These are phyloP conservation scores for Vaccinium darrowii DNA, from an alignment of 148 eudicot species.

Conservation along the genomic window DNA sequence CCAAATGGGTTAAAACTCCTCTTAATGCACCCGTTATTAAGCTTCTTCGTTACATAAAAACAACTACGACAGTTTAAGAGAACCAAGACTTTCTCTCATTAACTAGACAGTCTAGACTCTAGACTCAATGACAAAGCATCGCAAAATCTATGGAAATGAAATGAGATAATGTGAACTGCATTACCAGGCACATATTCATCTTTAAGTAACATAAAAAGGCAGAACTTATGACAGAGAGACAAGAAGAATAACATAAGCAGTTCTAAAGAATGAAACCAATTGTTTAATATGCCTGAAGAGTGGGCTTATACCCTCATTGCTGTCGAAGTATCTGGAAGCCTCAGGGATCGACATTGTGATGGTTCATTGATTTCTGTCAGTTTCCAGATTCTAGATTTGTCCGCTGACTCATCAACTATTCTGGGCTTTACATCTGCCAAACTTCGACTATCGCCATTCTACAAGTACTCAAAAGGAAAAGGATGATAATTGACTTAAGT, in stretches of 20 bases:
- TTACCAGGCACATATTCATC: not conserved
- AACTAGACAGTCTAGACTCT: not conserved
- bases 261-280: not conserved
- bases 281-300: not conserved
- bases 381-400: conserved; percentile 72
- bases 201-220: too few species aligned
- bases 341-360: conserved; percentile 75
- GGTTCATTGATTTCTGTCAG: conserved; percentile 63
- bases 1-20: not conserved
- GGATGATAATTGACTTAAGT: not conserved
- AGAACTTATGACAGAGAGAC: not conserved
- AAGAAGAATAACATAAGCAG: not conserved
- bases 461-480: conserved; percentile 27
- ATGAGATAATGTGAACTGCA: not conserved
- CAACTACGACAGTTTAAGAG: not conserved
- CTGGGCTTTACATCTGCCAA: conserved; percentile 65
- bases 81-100: not conserved
- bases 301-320: conserved; percentile 53
- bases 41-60: not conserved
- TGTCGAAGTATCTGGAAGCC: conserved; percentile 70
- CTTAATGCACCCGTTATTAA: not conserved
- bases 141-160: not conserved
- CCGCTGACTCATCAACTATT: conserved; percentile 56
- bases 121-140: not conserved
- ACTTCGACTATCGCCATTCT: conserved; percentile 63